These are phyloP conservation scores for Drechslerella dactyloides DNA, from an alignment of 2,329 filamentous ascomycete genomes.

Conservation along the genomic window DNA sequence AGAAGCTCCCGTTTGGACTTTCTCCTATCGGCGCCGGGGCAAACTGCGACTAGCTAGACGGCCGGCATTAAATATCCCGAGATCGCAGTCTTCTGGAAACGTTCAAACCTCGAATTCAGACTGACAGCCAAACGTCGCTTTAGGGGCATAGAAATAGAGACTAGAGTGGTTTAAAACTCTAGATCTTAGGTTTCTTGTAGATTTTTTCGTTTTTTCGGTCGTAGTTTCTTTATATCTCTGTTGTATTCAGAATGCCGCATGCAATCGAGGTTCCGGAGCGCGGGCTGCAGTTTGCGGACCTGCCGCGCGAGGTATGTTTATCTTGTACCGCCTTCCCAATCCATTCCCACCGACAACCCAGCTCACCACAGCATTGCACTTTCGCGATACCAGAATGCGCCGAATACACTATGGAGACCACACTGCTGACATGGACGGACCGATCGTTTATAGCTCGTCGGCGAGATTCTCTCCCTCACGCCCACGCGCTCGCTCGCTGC, in stretches of 20 bases:
- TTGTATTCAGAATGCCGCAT: constrained; percentile 30
- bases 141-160: too few species aligned
- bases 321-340: constrained; percentile 46
- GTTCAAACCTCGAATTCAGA: too few species aligned
- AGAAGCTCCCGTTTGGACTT: not conserved
- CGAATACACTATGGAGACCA: not conserved
- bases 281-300: constrained; percentile 27
- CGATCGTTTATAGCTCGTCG: constrained; percentile 26
- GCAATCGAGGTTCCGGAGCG: constrained; percentile 28
- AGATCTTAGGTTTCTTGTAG: not conserved
- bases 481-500: constrained; percentile 26
- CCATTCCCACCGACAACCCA: not conserved
- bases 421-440: too few species aligned
- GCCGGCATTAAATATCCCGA: not conserved
- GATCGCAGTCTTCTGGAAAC: not conserved
- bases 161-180: too few species aligned
- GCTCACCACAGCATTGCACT: constrained; percentile 15
- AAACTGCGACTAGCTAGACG: not conserved
- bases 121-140: too few species aligned
- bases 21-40: not conserved
- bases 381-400: not conserved
- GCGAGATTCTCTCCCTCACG: constrained; percentile 45
- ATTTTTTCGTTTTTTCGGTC: too few species aligned
- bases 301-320: constrained; percentile 41
- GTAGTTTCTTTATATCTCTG: too few species aligned